A percentile compares a stretch with the other conserved stretches of the same genome.
Conservation (phyloP, 192 early-diverging fungal species). For the Coemansia asiatica region DNA sequence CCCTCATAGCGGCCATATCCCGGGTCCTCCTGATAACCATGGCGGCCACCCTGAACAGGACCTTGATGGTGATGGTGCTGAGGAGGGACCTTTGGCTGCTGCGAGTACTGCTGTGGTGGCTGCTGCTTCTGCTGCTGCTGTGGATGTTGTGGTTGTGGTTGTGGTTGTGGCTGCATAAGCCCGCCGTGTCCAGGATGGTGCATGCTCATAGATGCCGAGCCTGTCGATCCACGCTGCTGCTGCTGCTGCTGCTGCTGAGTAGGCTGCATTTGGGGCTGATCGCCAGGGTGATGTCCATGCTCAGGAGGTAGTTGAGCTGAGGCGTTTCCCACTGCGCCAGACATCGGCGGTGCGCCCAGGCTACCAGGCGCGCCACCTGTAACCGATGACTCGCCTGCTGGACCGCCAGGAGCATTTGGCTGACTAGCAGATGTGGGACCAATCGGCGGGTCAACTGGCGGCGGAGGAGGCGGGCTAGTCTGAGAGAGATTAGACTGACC, state of each 20-base stretch:
- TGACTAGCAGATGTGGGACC: conserved; percentile 35
- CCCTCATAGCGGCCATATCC: conserved; percentile 33
- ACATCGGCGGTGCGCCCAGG: conserved; percentile 44
- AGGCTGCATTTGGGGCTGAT: conserved; percentile 9
- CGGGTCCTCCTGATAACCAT: conserved; percentile 35
- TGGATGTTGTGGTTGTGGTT: conserved; percentile 8
- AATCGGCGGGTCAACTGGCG: conserved; percentile 47
- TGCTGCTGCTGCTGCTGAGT: conserved; percentile 9
- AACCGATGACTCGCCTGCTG: conserved; percentile 37
- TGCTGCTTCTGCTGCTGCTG: conserved; percentile 11
- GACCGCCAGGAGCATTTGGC: conserved; percentile 51
- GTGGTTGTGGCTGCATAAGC: not conserved
- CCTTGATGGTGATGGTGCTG: conserved; percentile 9
- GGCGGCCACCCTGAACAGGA: conserved; percentile 14
- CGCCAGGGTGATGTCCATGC: conserved; percentile 19
- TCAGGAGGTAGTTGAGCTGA: conserved; percentile 15
- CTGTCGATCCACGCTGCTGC: not conserved
- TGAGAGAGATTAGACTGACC: conserved; percentile 37
- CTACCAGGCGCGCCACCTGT: conserved; percentile 35
- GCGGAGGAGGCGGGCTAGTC: conserved; percentile 28
- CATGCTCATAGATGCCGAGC: not conserved
- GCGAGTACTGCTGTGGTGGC: conserved; percentile 11
- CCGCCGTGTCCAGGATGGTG: conserved; percentile 5
- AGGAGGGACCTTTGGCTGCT: conserved; percentile 15
- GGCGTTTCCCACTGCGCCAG: conserved; percentile 10